Evolutionary conservation across 768 basidiomycete genomes (phyloP).

Genomic region (Kwoniella dejecticola): DNA sequence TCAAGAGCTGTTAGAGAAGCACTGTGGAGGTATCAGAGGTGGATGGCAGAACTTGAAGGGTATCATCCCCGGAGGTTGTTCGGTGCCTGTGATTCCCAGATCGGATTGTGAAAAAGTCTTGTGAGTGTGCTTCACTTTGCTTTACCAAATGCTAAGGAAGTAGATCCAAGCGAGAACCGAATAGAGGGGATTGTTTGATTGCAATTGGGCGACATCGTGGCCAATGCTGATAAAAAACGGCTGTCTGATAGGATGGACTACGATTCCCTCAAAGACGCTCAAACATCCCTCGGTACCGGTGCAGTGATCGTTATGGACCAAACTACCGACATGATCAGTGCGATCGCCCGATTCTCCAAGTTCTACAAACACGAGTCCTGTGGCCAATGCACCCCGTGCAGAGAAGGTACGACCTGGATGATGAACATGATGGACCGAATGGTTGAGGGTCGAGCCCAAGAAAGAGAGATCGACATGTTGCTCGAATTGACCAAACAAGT

Average conservation of each 20-base stretch:
- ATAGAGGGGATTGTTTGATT: too few species aligned
- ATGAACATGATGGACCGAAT: constrained; percentile 99
- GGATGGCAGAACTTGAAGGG: constrained; percentile 97
- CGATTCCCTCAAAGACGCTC: constrained; percentile 93
- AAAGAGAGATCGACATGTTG: constrained; percentile 96
- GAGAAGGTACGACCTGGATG: constrained; percentile 86
- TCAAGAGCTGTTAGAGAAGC: constrained; percentile 90
- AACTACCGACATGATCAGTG: constrained; percentile 88
- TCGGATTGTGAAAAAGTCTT: constrained; percentile 81
- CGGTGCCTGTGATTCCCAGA: constrained; percentile 88
- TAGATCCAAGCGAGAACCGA: too few species aligned
- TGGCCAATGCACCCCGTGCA: constrained; percentile 92
- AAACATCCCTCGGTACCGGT: constrained; percentile 95
- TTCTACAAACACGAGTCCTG: constrained; percentile 99
- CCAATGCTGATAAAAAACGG: too few species aligned
- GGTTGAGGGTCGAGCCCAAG: constrained; percentile 85
- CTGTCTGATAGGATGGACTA: constrained; percentile 80
- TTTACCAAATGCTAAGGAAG: too few species aligned
- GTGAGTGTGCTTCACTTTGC: constrained; percentile 68
- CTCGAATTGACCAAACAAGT: constrained; percentile 96
- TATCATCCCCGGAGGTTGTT: constrained; percentile 93
- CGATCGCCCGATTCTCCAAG: constrained; percentile 89
- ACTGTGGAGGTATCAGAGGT: constrained; percentile 90
- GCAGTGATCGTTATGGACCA: constrained; percentile 99
- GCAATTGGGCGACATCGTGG: too few species aligned